These are phyloP conservation scores for Nitzschia sp. DNA, from an alignment of 108 stramenopile genomes.

Conservation along the genomic window DNA sequence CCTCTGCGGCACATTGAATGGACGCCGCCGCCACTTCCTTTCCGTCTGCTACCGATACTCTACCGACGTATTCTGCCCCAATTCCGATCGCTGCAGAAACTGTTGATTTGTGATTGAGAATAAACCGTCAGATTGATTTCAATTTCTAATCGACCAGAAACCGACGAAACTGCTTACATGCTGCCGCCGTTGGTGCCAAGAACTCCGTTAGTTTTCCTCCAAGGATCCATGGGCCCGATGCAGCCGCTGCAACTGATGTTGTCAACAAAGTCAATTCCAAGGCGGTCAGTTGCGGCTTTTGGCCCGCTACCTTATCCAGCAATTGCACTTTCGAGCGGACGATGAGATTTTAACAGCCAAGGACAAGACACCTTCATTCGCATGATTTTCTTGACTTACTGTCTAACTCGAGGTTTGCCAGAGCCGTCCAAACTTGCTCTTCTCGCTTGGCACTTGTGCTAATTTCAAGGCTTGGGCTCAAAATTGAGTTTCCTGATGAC, in stretches of 20 bases:
- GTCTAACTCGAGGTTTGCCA: conserved; percentile 47
- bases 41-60: conserved; percentile 86
- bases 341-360: conserved; percentile 13
- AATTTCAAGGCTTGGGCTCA: not conserved
- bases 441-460: conserved; percentile 8
- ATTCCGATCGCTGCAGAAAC: conserved; percentile 86
- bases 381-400: conserved; percentile 17
- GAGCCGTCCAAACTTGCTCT: conserved; percentile 46
- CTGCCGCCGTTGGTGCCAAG: conserved; percentile 62
- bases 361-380: too few relatives aligned
- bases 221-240: conserved; percentile 65
- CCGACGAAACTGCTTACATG: conserved; percentile 28
- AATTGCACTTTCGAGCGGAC: conserved; percentile 46
- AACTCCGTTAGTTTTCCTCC: conserved; percentile 71
- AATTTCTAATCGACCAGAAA: not conserved
- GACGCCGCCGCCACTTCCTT: conserved; percentile 90
- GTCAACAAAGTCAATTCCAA: conserved; percentile 65
- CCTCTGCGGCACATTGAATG: conserved; percentile 88
- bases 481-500: not conserved
- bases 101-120: conserved; percentile 14
- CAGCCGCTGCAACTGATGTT: conserved; percentile 59
- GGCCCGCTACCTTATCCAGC: conserved; percentile 61
- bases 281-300: conserved; percentile 62
- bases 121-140: not conserved
- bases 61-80: conserved; percentile 86